phyloP scores from a whole-genome alignment of 1,139 yeast genomes.

The Suhomyces guaymorum region DNA sequence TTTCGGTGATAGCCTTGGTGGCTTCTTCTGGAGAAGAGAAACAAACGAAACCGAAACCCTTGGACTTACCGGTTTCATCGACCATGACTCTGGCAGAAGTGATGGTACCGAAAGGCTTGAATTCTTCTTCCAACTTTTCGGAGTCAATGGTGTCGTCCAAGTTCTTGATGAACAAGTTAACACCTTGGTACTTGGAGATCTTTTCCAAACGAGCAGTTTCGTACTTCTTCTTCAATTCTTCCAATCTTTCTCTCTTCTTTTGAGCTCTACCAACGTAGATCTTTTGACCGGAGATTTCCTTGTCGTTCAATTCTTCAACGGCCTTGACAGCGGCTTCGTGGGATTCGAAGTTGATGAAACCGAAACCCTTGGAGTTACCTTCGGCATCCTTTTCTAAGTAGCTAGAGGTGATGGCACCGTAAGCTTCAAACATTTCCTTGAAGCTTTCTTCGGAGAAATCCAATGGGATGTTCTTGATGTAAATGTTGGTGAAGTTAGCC shows the following conservation, averaged over 20 bases:
- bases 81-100: constrained; percentile 97
- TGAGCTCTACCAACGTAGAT: constrained; percentile 98
- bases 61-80: constrained; percentile 91
- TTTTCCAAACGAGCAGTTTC: constrained; percentile 93
- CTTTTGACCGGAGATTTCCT: constrained; percentile 80
- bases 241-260: constrained; percentile 97
- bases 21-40: constrained; percentile 99
- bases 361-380: constrained; percentile 94
- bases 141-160: constrained; percentile 92
- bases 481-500: constrained; percentile 93
- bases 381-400: constrained; percentile 80
- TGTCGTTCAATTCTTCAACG: constrained; percentile 88
- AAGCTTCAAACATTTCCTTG: constrained; percentile 67
- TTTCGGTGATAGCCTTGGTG: constrained; percentile 96
- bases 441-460: constrained; percentile 76
- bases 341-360: constrained; percentile 85
- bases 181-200: constrained; percentile 94
- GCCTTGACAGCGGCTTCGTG: constrained; percentile 91
- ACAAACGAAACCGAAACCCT: constrained; percentile 98
- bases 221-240: constrained; percentile 93
- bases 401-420: constrained; percentile 83
- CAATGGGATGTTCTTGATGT: constrained; percentile 82
- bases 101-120: constrained; percentile 90
- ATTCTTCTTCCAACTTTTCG: constrained; percentile 88
- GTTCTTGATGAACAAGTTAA: constrained; percentile 94